Evolutionary conservation across 2,329 filamentous ascomycete species (phyloP).

Genomic region (Tetracladium maxilliforme): DNA sequence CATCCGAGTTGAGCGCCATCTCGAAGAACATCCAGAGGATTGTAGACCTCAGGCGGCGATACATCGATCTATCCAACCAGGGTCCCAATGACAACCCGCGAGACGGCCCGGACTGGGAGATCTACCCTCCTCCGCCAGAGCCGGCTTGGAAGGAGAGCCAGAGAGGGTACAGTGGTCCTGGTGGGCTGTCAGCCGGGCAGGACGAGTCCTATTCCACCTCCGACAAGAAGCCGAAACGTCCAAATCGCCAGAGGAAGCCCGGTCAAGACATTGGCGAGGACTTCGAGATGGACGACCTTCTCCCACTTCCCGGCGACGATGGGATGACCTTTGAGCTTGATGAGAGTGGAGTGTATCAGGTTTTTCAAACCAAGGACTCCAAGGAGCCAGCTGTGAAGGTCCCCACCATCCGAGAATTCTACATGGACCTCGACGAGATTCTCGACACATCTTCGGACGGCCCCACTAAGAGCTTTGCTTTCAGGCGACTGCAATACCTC

Average conservation of each 20-base stretch:
- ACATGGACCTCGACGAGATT: constrained; percentile 82
- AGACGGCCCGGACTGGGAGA: constrained; percentile 67
- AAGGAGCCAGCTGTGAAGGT: constrained; percentile 63
- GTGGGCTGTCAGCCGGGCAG: constrained; percentile 11
- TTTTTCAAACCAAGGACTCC: constrained; percentile 59
- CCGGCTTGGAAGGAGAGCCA: constrained; percentile 62
- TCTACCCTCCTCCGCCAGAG: constrained; percentile 84
- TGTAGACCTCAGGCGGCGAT: constrained; percentile 77
- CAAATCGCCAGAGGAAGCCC: constrained; percentile 58
- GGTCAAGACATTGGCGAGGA: constrained; percentile 86
- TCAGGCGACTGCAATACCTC: constrained; percentile 82
- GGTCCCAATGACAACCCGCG: constrained; percentile 74
- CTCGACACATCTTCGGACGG: constrained; percentile 87
- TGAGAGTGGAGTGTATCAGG: constrained; percentile 77
- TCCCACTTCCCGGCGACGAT: constrained; percentile 57
- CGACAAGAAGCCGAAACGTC: constrained; percentile 15
- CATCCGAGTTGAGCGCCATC: constrained; percentile 70
- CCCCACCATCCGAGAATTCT: constrained; percentile 90
- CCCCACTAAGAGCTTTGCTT: constrained; percentile 93
- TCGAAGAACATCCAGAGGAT: constrained; percentile 84
- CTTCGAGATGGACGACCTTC: constrained; percentile 66
- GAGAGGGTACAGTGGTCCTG: constrained; percentile 16
- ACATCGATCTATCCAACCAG: constrained; percentile 75
- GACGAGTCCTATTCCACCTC: constrained; percentile 7
- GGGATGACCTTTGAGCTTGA: constrained; percentile 70